Percentiles rank a stretch among this genome's conserved stretches.
Conservation (phyloP, 2,329 filamentous ascomycete species). For the Blumeria graminis region DNA sequence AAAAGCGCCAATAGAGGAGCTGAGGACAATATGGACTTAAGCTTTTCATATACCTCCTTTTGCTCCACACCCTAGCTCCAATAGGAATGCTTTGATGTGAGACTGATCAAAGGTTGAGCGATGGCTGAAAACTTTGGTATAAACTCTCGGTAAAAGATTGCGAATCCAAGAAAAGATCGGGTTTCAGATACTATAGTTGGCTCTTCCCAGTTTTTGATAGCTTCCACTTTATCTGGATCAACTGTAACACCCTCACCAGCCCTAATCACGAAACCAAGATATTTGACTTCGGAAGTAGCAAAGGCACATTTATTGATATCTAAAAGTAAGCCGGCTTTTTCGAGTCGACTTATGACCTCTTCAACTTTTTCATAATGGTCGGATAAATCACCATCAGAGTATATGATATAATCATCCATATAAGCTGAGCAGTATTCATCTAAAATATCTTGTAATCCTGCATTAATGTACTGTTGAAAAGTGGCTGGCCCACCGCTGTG, state of each 20-base stretch:
- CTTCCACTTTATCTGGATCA: neutral
- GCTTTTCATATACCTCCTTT: neutral
- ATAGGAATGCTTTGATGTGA: neutral
- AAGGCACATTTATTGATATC: too few relatives aligned
- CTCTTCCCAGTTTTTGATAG: neutral
- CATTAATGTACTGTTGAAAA: neutral
- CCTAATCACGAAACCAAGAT: neutral
- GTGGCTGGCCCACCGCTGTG: neutral
- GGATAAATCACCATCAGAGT: conserved; percentile 1
- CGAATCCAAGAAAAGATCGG: neutral
- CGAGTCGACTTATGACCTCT: neutral
- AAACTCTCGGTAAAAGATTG: neutral
- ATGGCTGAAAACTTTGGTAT: neutral
- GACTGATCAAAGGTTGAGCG: neutral
- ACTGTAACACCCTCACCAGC: neutral
- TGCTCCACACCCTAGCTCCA: neutral
- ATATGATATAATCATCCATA: neutral
- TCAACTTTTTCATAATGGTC: neutral
- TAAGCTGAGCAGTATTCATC: neutral
- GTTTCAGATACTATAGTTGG: neutral
- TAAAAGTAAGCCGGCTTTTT: too few relatives aligned
- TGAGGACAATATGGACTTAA: neutral
- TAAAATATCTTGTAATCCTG: neutral
- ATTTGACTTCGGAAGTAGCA: neutral
- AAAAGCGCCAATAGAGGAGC: neutral